These are phyloP conservation scores for Trametes cinnabarina DNA, from an alignment of 768 basidiomycete genomes.

Conservation along the genomic window DNA sequence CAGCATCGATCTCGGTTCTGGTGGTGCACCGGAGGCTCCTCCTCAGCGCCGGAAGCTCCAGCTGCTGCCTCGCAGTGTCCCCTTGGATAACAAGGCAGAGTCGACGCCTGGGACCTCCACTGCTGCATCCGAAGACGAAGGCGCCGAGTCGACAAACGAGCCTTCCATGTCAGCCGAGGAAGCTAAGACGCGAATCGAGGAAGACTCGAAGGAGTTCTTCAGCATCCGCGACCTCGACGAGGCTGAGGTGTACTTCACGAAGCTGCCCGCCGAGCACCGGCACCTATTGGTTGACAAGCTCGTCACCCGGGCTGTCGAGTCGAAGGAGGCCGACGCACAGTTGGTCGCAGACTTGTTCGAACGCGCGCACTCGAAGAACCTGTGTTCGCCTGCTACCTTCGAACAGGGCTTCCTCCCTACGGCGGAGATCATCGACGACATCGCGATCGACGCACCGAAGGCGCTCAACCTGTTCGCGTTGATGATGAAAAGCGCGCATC, in stretches of 20 bases:
- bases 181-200: conserved; percentile 71
- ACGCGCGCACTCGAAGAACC: conserved; percentile 55
- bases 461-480: conserved; percentile 75
- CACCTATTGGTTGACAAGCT: conserved; percentile 71
- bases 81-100: conserved; percentile 40
- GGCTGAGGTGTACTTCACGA: conserved; percentile 82
- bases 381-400: conserved; percentile 59
- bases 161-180: conserved; percentile 62
- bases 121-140: conserved; percentile 49
- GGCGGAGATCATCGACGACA: conserved; percentile 81
- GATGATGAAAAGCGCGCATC: conserved; percentile 66
- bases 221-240: conserved; percentile 81
- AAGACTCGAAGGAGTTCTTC: conserved; percentile 87
- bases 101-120: conserved; percentile 45
- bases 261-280: conserved; percentile 64
- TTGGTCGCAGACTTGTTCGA: conserved; percentile 76
- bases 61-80: conserved; percentile 76
- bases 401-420: conserved; percentile 70
- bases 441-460: conserved; percentile 86
- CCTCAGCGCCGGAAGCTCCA: conserved; percentile 68
- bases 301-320: conserved; percentile 60
- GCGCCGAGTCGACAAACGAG: conserved; percentile 30
- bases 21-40: conserved; percentile 44
- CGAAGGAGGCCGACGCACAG: conserved; percentile 77
- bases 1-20: conserved; percentile 48